Evolutionary conservation across 2,329 filamentous ascomycete genomes (phyloP), one percentile per base, ranked within the genome.

Genomic region (Pyricularia sp.): DNA sequence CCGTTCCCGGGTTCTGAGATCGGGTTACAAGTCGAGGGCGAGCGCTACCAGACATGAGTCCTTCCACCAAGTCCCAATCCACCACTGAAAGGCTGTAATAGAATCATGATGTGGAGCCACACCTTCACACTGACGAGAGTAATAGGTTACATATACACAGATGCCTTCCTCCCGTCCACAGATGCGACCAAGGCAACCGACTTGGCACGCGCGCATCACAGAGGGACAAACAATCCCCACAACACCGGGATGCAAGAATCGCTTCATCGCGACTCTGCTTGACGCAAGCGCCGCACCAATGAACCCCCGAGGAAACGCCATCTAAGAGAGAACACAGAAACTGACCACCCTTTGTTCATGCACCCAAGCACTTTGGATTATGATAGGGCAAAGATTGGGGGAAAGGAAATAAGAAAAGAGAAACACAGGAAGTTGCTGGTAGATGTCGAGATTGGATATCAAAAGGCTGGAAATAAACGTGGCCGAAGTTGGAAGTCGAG

Each of bases 291-390:
- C 53, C n/a, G 53, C n/a, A 57, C 53, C 53, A 49, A 49, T 49
- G 40, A 57, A 22, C 8, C 49, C 53, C 53, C 12, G 53, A 57
- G 22, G 24, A 26, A 57, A 57, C 53, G 53, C 53, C 53, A 57
- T 57, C 53, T 57, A 57, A 26, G 8, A 26, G n/a, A 26, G 53
- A 57, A 57, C n/a, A 57, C 53, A 57, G 53, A 57, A 57, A 57
- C 53, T 57, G 53, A 57, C 53, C 53, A 24, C n/a, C 53, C 53
- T 26, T n/a, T 57, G 22, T 16, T 26, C 31, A 44, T 35, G 61
- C 61, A 62, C 26, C 61, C 61, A 62, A 62, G 61, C 61, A 44
- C 61, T 62, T 62, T 62, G 61, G 61, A 62, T 62, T 40, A 40
- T 62, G 60, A 26, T 2, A 62, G 61, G 26, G 53, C 24, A 62